Percentiles rank a stretch among this genome's conserved stretches.
Conservation (phyloP, 1,139 yeast species). For the Candida freyschussii region DNA sequence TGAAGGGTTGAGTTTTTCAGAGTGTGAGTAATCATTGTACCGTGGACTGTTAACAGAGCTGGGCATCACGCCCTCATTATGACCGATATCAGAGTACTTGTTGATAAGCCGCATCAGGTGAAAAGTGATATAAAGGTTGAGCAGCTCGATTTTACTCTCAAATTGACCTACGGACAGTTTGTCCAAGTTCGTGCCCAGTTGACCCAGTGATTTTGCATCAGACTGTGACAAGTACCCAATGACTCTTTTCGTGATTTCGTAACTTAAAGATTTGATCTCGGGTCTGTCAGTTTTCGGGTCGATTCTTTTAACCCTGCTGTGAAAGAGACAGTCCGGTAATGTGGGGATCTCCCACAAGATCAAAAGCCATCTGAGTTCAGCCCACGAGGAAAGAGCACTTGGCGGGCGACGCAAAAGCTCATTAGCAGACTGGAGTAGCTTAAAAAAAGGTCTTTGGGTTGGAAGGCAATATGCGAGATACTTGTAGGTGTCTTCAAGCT, state of each 20-base stretch:
- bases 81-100: conserved; percentile 10
- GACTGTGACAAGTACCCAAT: conserved; percentile 61
- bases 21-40: conserved; percentile 12
- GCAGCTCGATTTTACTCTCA: conserved; percentile 43
- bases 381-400: conserved; percentile 30
- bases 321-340: conserved; percentile 41
- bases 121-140: conserved; percentile 62
- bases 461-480: conserved; percentile 44
- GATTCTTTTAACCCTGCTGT: conserved; percentile 19
- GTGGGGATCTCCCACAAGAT: conserved; percentile 62
- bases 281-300: conserved; percentile 34
- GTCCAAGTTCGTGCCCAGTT: conserved; percentile 57
- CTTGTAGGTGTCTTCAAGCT: conserved; percentile 39
- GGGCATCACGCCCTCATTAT: neutral
- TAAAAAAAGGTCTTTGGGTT: conserved; percentile 52
- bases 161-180: conserved; percentile 39
- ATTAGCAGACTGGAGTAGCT: conserved; percentile 45
- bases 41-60: conserved; percentile 8
- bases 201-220: conserved; percentile 37
- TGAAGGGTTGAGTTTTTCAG: conserved; percentile 19
- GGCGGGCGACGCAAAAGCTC: conserved; percentile 45
- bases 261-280: conserved; percentile 51
- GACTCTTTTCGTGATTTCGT: conserved; percentile 60
- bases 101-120: conserved; percentile 42
- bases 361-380: conserved; percentile 48